Evolutionary conservation across 805 yeast species (phyloP).

Genomic region (Wickerhamiella dianesei): DNA sequence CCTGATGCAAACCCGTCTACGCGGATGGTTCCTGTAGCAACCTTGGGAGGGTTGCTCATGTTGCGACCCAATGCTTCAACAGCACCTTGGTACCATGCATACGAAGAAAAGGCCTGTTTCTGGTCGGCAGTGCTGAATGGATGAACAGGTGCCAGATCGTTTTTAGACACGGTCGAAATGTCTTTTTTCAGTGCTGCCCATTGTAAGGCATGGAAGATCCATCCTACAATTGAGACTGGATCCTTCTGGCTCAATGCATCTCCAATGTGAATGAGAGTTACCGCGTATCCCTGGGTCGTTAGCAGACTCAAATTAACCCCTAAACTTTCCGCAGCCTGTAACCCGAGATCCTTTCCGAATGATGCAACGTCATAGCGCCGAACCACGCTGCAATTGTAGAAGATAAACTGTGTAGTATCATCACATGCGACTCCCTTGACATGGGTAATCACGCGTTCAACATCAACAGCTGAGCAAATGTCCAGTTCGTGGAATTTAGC

Average conservation of each 20-base stretch:
- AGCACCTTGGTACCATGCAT: conserved; percentile 21
- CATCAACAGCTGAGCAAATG: conserved; percentile 6
- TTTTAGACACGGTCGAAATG: conserved; percentile 8
- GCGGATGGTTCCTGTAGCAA: conserved; percentile 14
- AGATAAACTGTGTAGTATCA: conserved; percentile 8
- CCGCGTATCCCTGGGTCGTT: neutral
- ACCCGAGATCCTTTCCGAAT: conserved; percentile 23
- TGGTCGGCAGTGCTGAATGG: conserved; percentile 5
- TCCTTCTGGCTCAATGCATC: conserved; percentile 17
- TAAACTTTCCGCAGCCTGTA: conserved; percentile 13
- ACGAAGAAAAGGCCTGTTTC: conserved; percentile 17
- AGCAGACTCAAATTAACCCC: conserved; percentile 11
- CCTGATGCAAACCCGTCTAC: conserved; percentile 20
- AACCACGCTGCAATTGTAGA: conserved; percentile 18
- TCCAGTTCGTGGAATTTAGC: conserved; percentile 12
- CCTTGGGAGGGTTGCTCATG: neutral
- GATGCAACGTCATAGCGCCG: conserved; percentile 21
- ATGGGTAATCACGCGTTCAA: conserved; percentile 10
- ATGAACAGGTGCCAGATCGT: conserved; percentile 4
- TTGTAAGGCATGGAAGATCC: conserved; percentile 5
- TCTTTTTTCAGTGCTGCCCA: conserved; percentile 4
- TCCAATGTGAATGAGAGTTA: conserved; percentile 15
- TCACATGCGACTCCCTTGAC: conserved; percentile 4
- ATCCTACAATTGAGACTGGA: conserved; percentile 12
- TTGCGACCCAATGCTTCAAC: conserved; percentile 14